These are phyloP conservation scores for Mycena alexandri DNA, from an alignment of 768 basidiomycete genomes.

Conservation along the genomic window DNA sequence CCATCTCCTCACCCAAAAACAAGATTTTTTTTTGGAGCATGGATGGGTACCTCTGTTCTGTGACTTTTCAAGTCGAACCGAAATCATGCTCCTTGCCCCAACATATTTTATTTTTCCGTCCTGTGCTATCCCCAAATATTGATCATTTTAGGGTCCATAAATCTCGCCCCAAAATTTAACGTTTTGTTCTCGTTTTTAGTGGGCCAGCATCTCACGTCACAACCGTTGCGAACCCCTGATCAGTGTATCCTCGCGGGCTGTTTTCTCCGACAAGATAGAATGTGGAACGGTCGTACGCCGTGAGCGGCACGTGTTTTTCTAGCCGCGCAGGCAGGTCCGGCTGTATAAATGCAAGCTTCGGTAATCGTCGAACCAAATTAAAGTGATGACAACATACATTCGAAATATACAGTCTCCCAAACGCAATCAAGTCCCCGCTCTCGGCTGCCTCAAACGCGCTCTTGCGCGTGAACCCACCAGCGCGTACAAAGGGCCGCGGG, in stretches of 20 bases:
- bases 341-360: constrained; percentile 26
- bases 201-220: too few relatives aligned
- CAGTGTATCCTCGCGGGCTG: constrained; percentile 46
- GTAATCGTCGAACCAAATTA: background rate
- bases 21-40: too few relatives aligned
- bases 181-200: too few relatives aligned
- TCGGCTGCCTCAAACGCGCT: constrained; percentile 45
- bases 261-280: constrained; percentile 44
- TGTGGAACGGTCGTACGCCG: constrained; percentile 35
- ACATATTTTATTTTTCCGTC: too few relatives aligned
- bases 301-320: constrained; percentile 38
- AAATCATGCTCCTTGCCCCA: too few relatives aligned
- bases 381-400: constrained; percentile 33
- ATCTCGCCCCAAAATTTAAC: too few relatives aligned
- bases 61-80: too few relatives aligned
- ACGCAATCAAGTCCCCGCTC: constrained; percentile 23
- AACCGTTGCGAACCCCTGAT: constrained; percentile 45
- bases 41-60: too few relatives aligned
- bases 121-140: too few relatives aligned
- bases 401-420: constrained; percentile 31
- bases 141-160: too few relatives aligned
- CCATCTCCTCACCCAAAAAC: too few relatives aligned
- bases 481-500: constrained; percentile 42
- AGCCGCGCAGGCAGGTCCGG: constrained; percentile 50
- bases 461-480: constrained; percentile 47